Percentiles rank a stretch among this genome's conserved stretches.
Conservation (phyloP, 176 grass and related monocot species). For the Pontederia crassipes region DNA sequence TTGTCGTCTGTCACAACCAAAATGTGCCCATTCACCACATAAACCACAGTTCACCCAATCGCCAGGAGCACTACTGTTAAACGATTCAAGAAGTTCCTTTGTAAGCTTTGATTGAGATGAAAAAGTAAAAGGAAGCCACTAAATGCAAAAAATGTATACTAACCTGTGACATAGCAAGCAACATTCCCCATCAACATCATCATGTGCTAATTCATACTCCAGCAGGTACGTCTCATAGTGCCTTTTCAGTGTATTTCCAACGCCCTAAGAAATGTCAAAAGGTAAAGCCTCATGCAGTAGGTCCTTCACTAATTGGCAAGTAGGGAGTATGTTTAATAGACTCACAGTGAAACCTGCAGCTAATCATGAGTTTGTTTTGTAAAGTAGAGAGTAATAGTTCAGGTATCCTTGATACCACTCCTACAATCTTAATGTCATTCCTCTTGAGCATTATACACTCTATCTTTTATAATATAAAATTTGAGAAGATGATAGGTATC, state of each 20-base stretch:
- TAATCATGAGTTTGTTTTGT: no score
- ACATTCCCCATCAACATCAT: conserved; percentile 56
- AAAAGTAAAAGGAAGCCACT: background rate
- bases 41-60: conserved; percentile 75
- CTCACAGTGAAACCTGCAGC: no score
- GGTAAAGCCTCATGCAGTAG: background rate
- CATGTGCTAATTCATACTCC: conserved; percentile 68
- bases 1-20: conserved; percentile 67
- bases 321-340: no score
- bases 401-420: no score
- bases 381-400: no score
- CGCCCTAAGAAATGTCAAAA: conserved; percentile 28
- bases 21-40: conserved; percentile 71
- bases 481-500: no score
- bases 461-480: no score
- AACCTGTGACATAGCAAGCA: conserved; percentile 69
- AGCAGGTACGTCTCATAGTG: conserved; percentile 74
- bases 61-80: conserved; percentile 53
- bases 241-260: conserved; percentile 64
- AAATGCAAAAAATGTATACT: background rate
- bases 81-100: background rate
- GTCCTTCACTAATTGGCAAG: no score
- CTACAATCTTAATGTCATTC: no score
- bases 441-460: no score
- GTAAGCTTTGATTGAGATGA: conserved; percentile 2